A percentile compares a stretch with the other conserved stretches of the same genome.
Evolutionary conservation across 164 flowering plant species (phyloP).

Genomic region (Macadamia integrifolia): DNA sequence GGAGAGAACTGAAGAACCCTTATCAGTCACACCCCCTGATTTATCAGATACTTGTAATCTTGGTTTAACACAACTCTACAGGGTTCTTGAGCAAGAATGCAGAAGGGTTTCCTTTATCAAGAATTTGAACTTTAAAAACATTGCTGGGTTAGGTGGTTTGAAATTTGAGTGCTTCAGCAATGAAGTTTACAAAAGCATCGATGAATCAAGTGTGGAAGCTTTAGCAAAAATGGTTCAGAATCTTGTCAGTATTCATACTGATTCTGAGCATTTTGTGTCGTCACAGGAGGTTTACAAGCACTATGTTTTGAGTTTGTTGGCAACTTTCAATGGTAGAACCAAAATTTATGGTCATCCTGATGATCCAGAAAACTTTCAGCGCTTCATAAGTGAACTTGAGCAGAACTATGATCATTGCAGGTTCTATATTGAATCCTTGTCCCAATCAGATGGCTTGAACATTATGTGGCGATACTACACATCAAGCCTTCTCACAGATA

Average conservation of each 20-base stretch:
- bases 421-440: conserved; percentile 37
- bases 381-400: conserved; percentile 57
- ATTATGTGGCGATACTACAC: conserved; percentile 47
- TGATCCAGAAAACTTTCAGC: conserved; percentile 40
- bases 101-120: conserved; percentile 52
- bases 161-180: conserved; percentile 46
- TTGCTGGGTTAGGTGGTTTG: conserved; percentile 61
- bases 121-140: conserved; percentile 73
- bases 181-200: conserved; percentile 51
- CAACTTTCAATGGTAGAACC: conserved; percentile 35
- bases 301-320: conserved; percentile 41
- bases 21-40: conserved; percentile 16
- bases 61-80: conserved; percentile 43
- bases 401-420: conserved; percentile 51
- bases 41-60: conserved; percentile 11
- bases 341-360: conserved; percentile 19
- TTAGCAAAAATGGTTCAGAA: conserved; percentile 71
- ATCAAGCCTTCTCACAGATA: conserved; percentile 32
- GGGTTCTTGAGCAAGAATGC: conserved; percentile 72
- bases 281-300: conserved; percentile 68
- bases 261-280: conserved; percentile 44
- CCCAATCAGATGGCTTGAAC: conserved; percentile 40
- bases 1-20: conserved; percentile 28
- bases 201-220: conserved; percentile 64
- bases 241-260: conserved; percentile 36